Evolutionary conservation across 2,329 filamentous ascomycete species (phyloP).

Genomic region (Rutstroemia sp.): DNA sequence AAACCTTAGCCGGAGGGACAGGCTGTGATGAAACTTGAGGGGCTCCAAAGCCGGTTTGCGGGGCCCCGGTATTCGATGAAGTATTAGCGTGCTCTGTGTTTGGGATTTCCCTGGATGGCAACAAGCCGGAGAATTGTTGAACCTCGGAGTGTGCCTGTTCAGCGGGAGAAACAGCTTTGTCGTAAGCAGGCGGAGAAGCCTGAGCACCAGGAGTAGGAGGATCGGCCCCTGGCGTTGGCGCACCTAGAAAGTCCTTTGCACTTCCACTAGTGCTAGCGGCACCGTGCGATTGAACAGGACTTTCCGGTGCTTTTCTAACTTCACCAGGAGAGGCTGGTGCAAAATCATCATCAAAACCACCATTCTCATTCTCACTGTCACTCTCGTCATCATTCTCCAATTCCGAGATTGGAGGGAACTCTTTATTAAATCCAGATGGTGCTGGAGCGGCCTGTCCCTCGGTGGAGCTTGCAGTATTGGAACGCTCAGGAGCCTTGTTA

Average conservation of each 20-base stretch:
- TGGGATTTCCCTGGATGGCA: constrained; percentile 48
- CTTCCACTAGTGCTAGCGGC: constrained; percentile 23
- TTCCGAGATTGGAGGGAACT: constrained; percentile 93
- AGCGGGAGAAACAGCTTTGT: constrained; percentile 34
- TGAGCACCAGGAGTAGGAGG: constrained; percentile 49
- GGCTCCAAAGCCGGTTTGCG: constrained; percentile 19
- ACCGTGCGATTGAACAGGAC: constrained; percentile 15
- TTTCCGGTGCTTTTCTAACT: constrained; percentile 21
- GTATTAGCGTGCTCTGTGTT: constrained; percentile 27
- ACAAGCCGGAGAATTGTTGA: constrained; percentile 45
- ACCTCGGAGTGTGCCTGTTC: constrained; percentile 40
- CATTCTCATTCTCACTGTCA: constrained; percentile 68
- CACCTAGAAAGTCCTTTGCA: constrained; percentile 26
- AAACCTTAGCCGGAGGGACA: constrained; percentile 37
- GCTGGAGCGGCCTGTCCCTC: constrained; percentile 35
- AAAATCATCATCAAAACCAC: constrained; percentile 89
- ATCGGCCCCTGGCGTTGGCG: constrained; percentile 28
- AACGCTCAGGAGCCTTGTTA: constrained; percentile 44
- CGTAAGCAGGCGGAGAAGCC: constrained; percentile 50
- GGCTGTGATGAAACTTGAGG: constrained; percentile 25
- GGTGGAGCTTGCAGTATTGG: constrained; percentile 33
- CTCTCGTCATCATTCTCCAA: constrained; percentile 78
- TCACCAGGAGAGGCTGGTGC: constrained; percentile 46
- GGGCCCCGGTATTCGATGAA: constrained; percentile 22
- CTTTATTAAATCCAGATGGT: constrained; percentile 54